These are phyloP conservation scores for Mimosa pudica DNA, from an alignment of 306 rosid genomes.

Conservation along the genomic window DNA sequence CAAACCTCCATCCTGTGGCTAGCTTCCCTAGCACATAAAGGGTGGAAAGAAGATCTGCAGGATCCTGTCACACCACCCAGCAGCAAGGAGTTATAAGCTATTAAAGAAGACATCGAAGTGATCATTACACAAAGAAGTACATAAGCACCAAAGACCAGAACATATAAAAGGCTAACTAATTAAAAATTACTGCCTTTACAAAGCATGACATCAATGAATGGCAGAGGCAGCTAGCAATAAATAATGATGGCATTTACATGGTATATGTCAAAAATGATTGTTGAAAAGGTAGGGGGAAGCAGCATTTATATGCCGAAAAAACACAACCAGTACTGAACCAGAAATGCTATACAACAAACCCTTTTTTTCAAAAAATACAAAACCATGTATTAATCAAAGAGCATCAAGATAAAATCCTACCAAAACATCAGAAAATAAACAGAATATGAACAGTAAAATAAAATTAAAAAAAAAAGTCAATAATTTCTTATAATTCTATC, in stretches of 20 bases:
- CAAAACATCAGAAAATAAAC: not conserved
- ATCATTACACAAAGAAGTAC: slow-evolving; percentile 5
- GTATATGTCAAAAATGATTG: slow-evolving; percentile 29
- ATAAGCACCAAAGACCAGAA: slow-evolving; percentile 12
- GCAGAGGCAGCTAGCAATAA: not conserved
- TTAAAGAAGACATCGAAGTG: slow-evolving; percentile 30
- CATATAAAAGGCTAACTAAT: slow-evolving; percentile 19
- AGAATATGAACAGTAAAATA: not conserved
- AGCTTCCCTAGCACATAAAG: slow-evolving; percentile 94
- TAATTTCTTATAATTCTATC: not conserved
- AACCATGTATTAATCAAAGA: not conserved
- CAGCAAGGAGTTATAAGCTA: slow-evolving; percentile 28
- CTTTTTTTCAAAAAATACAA: not conserved
- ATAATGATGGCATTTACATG: slow-evolving; percentile 22
- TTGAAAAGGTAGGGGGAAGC: not conserved
- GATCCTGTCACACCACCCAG: slow-evolving; percentile 57
- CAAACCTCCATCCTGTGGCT: slow-evolving; percentile 89
- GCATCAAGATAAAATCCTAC: not conserved
- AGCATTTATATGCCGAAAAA: slow-evolving; percentile 22
- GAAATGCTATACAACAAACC: slow-evolving; percentile 15
- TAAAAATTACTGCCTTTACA: slow-evolving; percentile 7
- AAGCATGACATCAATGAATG: slow-evolving; percentile 14
- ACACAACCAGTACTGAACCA: not conserved
- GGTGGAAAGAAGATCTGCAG: slow-evolving; percentile 90
- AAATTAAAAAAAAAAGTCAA: not conserved